Evolutionary conservation across 2,329 filamentous ascomycete species (phyloP), one percentile per base, ranked within the genome.

Genomic region (Colletotrichum australisinense): DNA sequence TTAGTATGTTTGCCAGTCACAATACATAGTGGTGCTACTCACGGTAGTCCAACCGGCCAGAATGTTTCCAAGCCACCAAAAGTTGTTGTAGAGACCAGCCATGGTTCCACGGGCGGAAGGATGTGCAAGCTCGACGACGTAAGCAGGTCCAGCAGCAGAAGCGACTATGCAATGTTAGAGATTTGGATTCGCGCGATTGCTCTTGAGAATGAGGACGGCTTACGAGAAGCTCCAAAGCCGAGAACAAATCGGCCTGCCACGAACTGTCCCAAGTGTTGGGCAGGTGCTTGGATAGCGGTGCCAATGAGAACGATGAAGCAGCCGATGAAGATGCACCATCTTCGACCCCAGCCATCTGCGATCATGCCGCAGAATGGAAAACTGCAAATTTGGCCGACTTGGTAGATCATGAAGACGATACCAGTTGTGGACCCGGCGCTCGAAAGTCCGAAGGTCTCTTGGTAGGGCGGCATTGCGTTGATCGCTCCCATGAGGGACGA

Each of bases 41-140:
- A 49, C 42, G 4, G 42, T 49, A 49, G 42, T 49, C 88, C 90
- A 1, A 84, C 70, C 79, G 83, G 85, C 83, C 83, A 85, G 70
- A 84, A 83, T 64, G 83, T 84, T 75, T 85, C 85, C 75, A 83
- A 12, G 16, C 2, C 11, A 35, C 26, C 24, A 12, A 55, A 9
- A 7, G 4, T 30, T 22, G 32, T 65, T 73, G 67, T 73, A 79
- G 72, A 91, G 87, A 63, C 89, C 91, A 6, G 90, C 90, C 72
- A 74, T 74, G 52, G 73, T 67, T 26, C 89, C 90, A 75, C 91
- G 86, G 79, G 89, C 91, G 1, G 88, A 86, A 0, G 91, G 91
- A 76, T 93, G 91, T 0, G 90, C 86, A 53, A 92, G 85, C 77
- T 93, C 91, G 56, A 90, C 89, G 4, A 88, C 88, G 78, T 92